Conservation (phyloP, 2,329 filamentous ascomycete species). For the Scytalidium lignicola region DNA sequence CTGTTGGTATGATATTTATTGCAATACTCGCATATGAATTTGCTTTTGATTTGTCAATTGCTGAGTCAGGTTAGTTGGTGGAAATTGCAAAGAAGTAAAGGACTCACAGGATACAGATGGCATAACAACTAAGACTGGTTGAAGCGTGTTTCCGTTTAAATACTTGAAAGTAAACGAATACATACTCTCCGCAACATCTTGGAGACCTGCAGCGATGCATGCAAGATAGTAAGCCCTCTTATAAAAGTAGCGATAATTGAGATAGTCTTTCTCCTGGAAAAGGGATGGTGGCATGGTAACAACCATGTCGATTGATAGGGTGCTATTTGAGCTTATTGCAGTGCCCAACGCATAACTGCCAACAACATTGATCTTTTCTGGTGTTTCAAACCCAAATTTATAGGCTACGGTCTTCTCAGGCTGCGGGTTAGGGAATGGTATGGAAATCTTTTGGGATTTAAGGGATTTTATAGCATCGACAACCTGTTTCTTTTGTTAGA, state of each 20-base stretch:
- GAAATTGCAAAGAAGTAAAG: not conserved
- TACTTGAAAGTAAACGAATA: constrained; percentile 59
- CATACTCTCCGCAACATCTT: constrained; percentile 46
- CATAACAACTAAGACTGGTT: constrained; percentile 57
- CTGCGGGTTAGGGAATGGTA: constrained; percentile 80
- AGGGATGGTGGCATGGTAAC: constrained; percentile 75
- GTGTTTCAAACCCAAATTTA: constrained; percentile 72
- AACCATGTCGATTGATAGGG: constrained; percentile 70
- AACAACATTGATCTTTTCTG: constrained; percentile 76
- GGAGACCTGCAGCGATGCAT: constrained; percentile 68
- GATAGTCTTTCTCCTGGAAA: constrained; percentile 92
- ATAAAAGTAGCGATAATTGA: constrained; percentile 91
- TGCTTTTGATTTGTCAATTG: constrained; percentile 27
- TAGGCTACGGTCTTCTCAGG: constrained; percentile 74
- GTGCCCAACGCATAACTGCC: constrained; percentile 81
- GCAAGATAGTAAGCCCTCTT: constrained; percentile 90
- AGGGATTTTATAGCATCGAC: constrained; percentile 61
- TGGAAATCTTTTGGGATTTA: constrained; percentile 60
- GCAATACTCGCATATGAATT: constrained; percentile 39
- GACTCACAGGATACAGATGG: constrained; percentile 17
- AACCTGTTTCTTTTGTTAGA: constrained; percentile 43
- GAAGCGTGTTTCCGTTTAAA: constrained; percentile 68
- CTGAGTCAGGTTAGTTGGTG: not conserved
- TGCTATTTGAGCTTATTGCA: constrained; percentile 58
- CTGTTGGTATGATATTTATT: constrained; percentile 74